phyloP scores from a whole-genome alignment of 116 monocot genomes.

The Papilionanthe hybrid region DNA sequence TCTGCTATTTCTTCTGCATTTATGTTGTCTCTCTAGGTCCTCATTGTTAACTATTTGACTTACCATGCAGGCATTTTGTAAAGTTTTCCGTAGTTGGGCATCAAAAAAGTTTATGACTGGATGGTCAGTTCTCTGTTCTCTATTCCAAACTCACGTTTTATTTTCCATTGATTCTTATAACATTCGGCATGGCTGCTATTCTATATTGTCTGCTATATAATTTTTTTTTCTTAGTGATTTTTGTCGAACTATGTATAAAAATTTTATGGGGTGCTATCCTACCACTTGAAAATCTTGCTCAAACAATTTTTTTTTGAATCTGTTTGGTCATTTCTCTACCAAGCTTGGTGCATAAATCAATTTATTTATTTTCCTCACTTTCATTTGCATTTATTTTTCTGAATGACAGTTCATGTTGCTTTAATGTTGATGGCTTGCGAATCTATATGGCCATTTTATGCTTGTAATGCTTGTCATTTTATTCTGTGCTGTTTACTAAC shows the following conservation, averaged over 20 bases:
- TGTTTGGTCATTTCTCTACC: no score
- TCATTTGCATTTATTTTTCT: no score
- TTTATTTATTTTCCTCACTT: no score
- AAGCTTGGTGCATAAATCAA: no score
- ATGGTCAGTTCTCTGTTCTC: slow-evolving; percentile 40
- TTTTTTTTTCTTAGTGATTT: not conserved
- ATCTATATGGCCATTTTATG: no score
- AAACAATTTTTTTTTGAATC: not conserved
- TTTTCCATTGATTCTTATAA: not conserved
- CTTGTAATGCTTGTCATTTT: no score
- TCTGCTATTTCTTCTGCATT: not conserved
- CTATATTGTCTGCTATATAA: not conserved
- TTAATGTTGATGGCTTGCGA: no score
- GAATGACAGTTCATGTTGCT: no score
- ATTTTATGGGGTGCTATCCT: not conserved
- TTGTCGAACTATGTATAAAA: not conserved
- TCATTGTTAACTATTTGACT: not conserved
- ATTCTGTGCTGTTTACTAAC: no score
- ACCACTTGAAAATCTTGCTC: not conserved
- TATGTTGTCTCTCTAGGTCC: not conserved
- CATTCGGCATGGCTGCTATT: not conserved
- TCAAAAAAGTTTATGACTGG: slow-evolving; percentile 94
- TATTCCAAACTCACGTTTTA: not conserved
- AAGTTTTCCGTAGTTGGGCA: slow-evolving; percentile 77
- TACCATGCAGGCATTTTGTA: slow-evolving; percentile 58